These are phyloP conservation scores for Anethum foeniculum DNA, from an alignment of 140 eudicot genomes.

Conservation along the genomic window DNA sequence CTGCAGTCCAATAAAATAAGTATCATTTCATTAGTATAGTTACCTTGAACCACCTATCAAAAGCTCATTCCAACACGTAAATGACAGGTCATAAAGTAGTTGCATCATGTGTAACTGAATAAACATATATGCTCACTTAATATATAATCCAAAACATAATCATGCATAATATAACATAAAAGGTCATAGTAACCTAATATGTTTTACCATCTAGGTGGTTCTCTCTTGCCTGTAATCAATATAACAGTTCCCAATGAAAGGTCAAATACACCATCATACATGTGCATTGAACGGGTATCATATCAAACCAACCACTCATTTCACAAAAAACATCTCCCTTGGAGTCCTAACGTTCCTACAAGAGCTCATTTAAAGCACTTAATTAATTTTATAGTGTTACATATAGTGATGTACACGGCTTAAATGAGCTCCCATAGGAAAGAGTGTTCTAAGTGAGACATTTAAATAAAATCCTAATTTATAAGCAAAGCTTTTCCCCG, in stretches of 20 bases:
- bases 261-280: not conserved
- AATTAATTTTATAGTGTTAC: no score
- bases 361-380: no score
- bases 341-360: no score
- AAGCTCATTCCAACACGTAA: not conserved
- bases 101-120: not conserved
- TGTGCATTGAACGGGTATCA: not conserved
- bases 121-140: not conserved
- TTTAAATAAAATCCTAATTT: no score
- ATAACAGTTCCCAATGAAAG: no score
- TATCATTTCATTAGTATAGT: not conserved
- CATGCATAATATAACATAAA: not conserved
- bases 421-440: no score
- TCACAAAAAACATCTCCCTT: no score
- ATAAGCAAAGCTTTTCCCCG: not conserved
- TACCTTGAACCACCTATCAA: not conserved
- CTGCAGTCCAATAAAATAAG: constrained; percentile 28
- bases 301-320: not conserved
- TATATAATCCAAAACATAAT: not conserved
- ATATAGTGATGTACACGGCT: no score
- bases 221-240: not conserved
- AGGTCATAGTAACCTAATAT: not conserved
- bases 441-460: no score
- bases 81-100: not conserved
- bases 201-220: not conserved